Percentiles rank a stretch among this genome's conserved stretches.
Evolutionary conservation across 2,329 filamentous ascomycete genomes (phyloP).

Genomic region (Gaeumannomyces tritici): DNA sequence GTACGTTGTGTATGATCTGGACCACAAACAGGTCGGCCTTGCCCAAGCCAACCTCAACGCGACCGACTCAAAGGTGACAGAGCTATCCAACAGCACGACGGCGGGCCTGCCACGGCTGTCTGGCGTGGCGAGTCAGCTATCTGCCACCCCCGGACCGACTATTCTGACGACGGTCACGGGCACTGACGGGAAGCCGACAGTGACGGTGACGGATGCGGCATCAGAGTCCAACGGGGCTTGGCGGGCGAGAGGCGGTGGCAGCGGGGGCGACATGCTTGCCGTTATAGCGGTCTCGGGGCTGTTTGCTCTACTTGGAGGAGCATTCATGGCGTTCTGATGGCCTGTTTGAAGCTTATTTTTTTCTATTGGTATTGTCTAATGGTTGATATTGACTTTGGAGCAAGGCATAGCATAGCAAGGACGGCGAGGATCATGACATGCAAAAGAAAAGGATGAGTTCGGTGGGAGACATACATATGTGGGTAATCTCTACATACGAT

Average conservation of each 20-base stretch:
- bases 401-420: too few species aligned
- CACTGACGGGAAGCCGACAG: slow-evolving; percentile 1
- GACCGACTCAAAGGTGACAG: slow-evolving; percentile 31
- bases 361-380: too few species aligned
- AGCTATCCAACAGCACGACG: slow-evolving; percentile 26
- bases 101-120: slow-evolving; percentile 30
- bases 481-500: too few species aligned
- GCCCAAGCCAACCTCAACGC: slow-evolving; percentile 43
- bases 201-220: not conserved
- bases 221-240: not conserved
- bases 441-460: too few species aligned
- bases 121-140: slow-evolving; percentile 30
- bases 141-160: slow-evolving; percentile 9
- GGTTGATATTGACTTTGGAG: too few species aligned
- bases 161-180: not conserved
- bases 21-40: slow-evolving; percentile 38
- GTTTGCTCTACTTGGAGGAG: slow-evolving; percentile 15
- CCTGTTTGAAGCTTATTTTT: too few species aligned
- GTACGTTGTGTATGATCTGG: slow-evolving; percentile 47
- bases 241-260: slow-evolving; percentile 2
- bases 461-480: too few species aligned
- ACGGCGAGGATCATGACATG: too few species aligned
- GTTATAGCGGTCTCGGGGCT: slow-evolving; percentile 13
- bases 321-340: slow-evolving; percentile 14
- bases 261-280: slow-evolving; percentile 9